Percentiles rank a stretch among this genome's conserved stretches.
phyloP scores from a whole-genome alignment of 2,329 filamentous ascomycete genomes.

The Laburnicola sp. region DNA sequence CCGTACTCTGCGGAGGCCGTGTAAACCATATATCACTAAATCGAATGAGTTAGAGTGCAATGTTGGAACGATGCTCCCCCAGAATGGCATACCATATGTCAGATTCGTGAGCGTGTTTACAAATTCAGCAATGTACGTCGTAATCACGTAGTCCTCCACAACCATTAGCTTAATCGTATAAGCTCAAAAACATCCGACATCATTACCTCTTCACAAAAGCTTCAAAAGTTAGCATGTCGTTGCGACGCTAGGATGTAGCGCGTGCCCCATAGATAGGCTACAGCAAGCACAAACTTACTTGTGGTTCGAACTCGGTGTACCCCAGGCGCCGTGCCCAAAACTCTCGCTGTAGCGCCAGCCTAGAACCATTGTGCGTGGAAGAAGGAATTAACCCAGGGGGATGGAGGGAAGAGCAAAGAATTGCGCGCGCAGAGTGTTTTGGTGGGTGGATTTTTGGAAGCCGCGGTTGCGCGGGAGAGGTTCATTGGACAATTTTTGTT shows the following conservation, averaged over 20 bases:
- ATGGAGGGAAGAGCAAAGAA: not conserved
- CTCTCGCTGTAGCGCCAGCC: slow-evolving; percentile 14
- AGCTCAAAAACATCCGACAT: not conserved
- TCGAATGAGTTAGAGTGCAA: not conserved
- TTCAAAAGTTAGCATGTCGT: slow-evolving; percentile 18
- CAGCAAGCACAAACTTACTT: slow-evolving; percentile 1
- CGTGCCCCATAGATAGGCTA: not conserved
- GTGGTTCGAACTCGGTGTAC: slow-evolving; percentile 6
- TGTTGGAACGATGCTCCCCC: not conserved
- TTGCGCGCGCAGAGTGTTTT: not conserved
- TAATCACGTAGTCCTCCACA: slow-evolving; percentile 58
- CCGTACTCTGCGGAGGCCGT: slow-evolving; percentile 36
- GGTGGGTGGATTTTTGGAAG: not conserved
- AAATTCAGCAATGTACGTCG: slow-evolving; percentile 57
- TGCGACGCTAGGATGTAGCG: not conserved
- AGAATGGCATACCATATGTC: slow-evolving; percentile 49
- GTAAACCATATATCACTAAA: slow-evolving; percentile 41
- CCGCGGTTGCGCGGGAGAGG: not conserved
- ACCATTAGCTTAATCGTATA: slow-evolving; percentile 1
- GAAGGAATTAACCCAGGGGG: not conserved
- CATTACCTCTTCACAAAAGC: slow-evolving; percentile 44
- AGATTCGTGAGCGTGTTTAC: slow-evolving; percentile 58
- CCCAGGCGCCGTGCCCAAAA: slow-evolving; percentile 16
- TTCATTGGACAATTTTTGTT: not conserved
- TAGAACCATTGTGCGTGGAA: not conserved